Evolutionary conservation across 2,329 filamentous ascomycete genomes (phyloP).

Genomic region (Hypoxylon sp.): DNA sequence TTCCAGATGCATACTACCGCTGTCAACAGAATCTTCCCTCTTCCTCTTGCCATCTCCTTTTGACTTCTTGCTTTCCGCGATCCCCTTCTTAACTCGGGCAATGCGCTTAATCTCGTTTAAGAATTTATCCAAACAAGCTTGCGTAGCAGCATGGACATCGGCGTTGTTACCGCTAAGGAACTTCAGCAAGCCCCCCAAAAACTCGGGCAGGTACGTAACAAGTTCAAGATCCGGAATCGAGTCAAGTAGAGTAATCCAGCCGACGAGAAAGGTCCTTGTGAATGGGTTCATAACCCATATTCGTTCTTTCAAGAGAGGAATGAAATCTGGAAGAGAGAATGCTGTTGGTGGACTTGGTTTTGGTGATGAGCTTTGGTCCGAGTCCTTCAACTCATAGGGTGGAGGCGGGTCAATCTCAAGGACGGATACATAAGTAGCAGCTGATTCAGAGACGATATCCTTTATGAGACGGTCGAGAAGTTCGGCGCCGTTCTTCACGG

Average conservation of each 20-base stretch:
- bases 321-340: slow-evolving; percentile 91
- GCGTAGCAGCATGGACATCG: slow-evolving; percentile 95
- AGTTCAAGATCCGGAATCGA: slow-evolving; percentile 97
- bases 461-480: slow-evolving; percentile 94
- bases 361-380: slow-evolving; percentile 55
- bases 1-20: slow-evolving; percentile 70
- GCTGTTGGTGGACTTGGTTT: slow-evolving; percentile 78
- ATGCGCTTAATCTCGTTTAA: slow-evolving; percentile 95
- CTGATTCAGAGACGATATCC: slow-evolving; percentile 95
- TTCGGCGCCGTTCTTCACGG: slow-evolving; percentile 98
- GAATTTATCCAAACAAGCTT: slow-evolving; percentile 89
- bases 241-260: slow-evolving; percentile 94
- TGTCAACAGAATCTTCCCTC: slow-evolving; percentile 78
- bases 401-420: slow-evolving; percentile 71
- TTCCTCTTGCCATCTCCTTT: slow-evolving; percentile 77
- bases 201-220: slow-evolving; percentile 91
- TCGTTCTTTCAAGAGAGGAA: slow-evolving; percentile 92
- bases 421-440: slow-evolving; percentile 93
- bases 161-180: slow-evolving; percentile 92
- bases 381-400: slow-evolving; percentile 62
- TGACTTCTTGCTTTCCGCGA: slow-evolving; percentile 86
- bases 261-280: slow-evolving; percentile 93
- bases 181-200: slow-evolving; percentile 88
- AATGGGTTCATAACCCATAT: slow-evolving; percentile 96
- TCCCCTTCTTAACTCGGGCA: slow-evolving; percentile 89